A percentile compares a stretch with the other conserved stretches of the same genome.
phyloP scores from a whole-genome alignment of 2,329 filamentous ascomycete genomes.

The Trematosphaeria pertusa region DNA sequence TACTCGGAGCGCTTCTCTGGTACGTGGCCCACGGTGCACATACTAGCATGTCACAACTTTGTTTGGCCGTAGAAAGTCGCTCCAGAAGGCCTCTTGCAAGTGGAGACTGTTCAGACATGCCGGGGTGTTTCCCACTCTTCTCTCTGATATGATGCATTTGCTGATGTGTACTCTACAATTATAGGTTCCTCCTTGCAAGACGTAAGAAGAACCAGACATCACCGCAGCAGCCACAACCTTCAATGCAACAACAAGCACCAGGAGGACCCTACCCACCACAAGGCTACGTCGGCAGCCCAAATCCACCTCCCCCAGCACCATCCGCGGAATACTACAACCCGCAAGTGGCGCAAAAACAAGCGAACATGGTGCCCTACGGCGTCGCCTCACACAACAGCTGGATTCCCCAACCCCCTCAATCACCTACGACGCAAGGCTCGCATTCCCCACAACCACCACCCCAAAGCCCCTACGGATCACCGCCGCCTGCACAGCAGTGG shows the following conservation, averaged over 20 bases:
- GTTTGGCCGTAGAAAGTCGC: too few species aligned
- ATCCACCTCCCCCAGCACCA: constrained; percentile 9
- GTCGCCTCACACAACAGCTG: constrained; percentile 27
- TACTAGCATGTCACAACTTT: too few species aligned
- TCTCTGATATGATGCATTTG: too few species aligned
- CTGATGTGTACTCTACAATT: too few species aligned
- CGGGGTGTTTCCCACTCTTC: too few species aligned
- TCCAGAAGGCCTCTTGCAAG: too few species aligned
- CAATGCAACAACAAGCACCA: constrained; percentile 8
- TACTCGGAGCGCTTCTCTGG: constrained; percentile 22
- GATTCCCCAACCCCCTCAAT: constrained; percentile 14
- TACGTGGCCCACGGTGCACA: too few species aligned
- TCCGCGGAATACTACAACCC: constrained; percentile 26
- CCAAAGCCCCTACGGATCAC: constrained; percentile 17
- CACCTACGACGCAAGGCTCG: constrained; percentile 21
- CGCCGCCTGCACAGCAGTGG: constrained; percentile 18
- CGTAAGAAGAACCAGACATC: constrained; percentile 24
- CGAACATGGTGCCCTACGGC: constrained; percentile 22
- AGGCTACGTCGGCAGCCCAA: constrained; percentile 16
- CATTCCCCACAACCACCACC: constrained; percentile 11
- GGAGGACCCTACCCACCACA: constrained; percentile 7
- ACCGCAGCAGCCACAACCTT: constrained; percentile 7
- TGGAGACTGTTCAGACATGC: too few species aligned
- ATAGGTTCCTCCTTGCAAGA: constrained; percentile 26
- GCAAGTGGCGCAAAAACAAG: constrained; percentile 25